Evolutionary conservation across 305 asterid genomes (phyloP).

Genomic region (Fraxinus albicans): DNA sequence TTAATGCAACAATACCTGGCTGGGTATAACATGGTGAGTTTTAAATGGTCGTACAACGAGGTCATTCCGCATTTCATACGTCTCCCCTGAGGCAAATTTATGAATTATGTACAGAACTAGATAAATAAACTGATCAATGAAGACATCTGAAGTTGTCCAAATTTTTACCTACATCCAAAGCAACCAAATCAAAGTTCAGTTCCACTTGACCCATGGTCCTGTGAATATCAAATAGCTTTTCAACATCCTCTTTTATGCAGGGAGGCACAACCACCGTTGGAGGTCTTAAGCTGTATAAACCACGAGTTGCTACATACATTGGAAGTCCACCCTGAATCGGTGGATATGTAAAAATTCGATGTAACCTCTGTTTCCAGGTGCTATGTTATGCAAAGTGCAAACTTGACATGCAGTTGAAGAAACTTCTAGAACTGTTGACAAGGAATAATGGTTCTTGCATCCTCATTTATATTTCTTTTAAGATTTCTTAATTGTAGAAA

Average conservation of each 20-base stretch:
- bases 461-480: neutral
- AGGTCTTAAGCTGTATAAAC: conserved; percentile 79
- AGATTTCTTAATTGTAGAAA: neutral
- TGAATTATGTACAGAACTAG: conserved; percentile 14
- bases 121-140: conserved; percentile 17
- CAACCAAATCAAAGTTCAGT: conserved; percentile 72
- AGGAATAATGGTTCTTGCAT: neutral
- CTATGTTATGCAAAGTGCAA: neutral
- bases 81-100: conserved; percentile 63
- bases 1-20: conserved; percentile 60
- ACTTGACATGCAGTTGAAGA: neutral
- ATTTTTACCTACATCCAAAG: conserved; percentile 79
- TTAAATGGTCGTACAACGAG: conserved; percentile 85
- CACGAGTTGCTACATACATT: conserved; percentile 91
- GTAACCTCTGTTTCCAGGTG: conserved; percentile 3
- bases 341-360: conserved; percentile 18
- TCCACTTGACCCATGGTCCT: conserved; percentile 81
- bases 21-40: conserved; percentile 84
- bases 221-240: conserved; percentile 68
- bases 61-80: conserved; percentile 94
- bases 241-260: conserved; percentile 79
- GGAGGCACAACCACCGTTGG: conserved; percentile 94
- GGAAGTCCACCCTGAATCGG: conserved; percentile 95
- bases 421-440: neutral
- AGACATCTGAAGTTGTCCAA: conserved; percentile 7